Evolutionary conservation across 768 basidiomycete species (phyloP).

Genomic region (Russula sp.): DNA sequence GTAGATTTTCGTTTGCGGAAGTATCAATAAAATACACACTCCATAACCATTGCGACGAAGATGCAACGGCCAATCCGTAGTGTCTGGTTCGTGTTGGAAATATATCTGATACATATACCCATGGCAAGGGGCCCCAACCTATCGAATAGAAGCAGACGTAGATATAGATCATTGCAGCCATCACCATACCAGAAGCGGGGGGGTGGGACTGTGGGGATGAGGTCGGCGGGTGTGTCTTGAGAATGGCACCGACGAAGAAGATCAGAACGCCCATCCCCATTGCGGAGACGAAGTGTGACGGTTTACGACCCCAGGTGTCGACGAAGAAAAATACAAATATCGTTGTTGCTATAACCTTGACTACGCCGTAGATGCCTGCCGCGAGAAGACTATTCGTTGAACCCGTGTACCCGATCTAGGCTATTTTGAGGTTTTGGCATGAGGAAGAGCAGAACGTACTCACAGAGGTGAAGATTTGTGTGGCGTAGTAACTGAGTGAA

Average conservation of each 20-base stretch:
- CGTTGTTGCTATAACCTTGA: slow-evolving; percentile 62
- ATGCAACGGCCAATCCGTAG: slow-evolving; percentile 70
- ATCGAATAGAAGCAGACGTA: slow-evolving; percentile 86
- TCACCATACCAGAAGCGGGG: slow-evolving; percentile 57
- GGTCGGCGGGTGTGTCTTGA: slow-evolving; percentile 68
- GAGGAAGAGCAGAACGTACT: slow-evolving; percentile 20
- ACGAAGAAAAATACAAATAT: slow-evolving; percentile 64
- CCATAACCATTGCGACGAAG: slow-evolving; percentile 79
- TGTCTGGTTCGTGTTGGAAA: slow-evolving; percentile 82
- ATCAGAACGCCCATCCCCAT: slow-evolving; percentile 75
- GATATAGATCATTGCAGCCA: slow-evolving; percentile 84
- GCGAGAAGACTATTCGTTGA: slow-evolving; percentile 59
- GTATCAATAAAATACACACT: slow-evolving; percentile 41
- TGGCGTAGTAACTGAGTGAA: slow-evolving; percentile 68
- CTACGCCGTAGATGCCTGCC: slow-evolving; percentile 61
- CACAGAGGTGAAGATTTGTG: slow-evolving; percentile 65
- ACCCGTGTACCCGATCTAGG: slow-evolving; percentile 60
- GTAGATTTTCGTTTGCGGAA: neutral
- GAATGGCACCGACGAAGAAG: slow-evolving; percentile 79
- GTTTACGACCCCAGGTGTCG: slow-evolving; percentile 62
- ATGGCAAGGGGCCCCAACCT: slow-evolving; percentile 73
- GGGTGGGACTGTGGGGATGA: slow-evolving; percentile 29
- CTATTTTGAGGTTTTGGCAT: neutral
- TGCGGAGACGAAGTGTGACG: slow-evolving; percentile 65
- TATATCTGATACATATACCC: slow-evolving; percentile 67